Base-by-base conservation (phyloP, 2,329 filamentous ascomycete genomes). In the Davidsoniella neocaledoniae region DNA sequence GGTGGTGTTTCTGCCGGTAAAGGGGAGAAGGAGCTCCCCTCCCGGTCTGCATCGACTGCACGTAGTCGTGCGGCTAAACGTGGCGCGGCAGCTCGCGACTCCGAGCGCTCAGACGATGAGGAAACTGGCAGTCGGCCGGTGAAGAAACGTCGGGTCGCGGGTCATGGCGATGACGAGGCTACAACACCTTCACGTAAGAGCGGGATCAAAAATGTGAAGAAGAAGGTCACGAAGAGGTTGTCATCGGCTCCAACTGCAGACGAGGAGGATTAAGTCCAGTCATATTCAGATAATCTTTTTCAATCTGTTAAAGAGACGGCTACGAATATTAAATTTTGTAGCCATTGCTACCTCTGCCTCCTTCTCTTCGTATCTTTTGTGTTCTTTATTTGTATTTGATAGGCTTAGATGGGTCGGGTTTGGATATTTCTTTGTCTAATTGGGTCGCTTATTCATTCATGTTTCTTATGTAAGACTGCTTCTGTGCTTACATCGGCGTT, bases 21-120 rank as follows among this genome's bases (percentile, higher is more conserved):
- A 33, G 29, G 66, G 6, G 66, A 67, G 19, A 65, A 65, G 25
- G 61, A 67, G 46, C 60, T 58, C 16, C 60, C 57, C 4, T 55
- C 54, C 2, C 54, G 56, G 9, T 54, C 55, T 21, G 55, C 49
- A 40, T 37, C 47, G 5, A 19, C 46, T 9, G 57, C 64, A 16
- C 62, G 61, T 52, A 60, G 62, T 29, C 61, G 59, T 37, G 57
- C 59, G 43, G 61, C 57, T 45, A 59, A 62, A 51, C 56, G 62
- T 53, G 56, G 65, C 55, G 55, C 52, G 71, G 61, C 55, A 63
- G 63, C 39, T 62, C 64, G 43, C 59, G 60, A 23, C 36, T 44
- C 51, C 4, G 48, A 53, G 7, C 43, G 25, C 16, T 50, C 48
- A 7, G 51, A 53, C 19, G 51, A 50, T 3, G 51, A 53, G 17